These are phyloP conservation scores for Paraphoma chrysanthemicola DNA, from an alignment of 2,329 filamentous ascomycete genomes.

Conservation along the genomic window DNA sequence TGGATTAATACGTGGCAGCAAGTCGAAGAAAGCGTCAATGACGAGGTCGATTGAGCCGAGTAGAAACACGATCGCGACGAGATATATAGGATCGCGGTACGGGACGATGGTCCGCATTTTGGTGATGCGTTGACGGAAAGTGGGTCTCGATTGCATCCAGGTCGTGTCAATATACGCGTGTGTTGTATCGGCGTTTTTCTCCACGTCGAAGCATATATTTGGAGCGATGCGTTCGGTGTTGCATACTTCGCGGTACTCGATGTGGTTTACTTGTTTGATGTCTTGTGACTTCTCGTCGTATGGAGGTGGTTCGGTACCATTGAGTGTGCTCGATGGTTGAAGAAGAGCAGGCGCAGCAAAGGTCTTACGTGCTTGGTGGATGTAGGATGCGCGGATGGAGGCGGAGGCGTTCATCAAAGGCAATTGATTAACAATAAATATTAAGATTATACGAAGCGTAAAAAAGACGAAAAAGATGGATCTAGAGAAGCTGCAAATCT, in stretches of 20 bases:
- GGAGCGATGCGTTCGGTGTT: slow-evolving; percentile 18
- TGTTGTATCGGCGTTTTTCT: slow-evolving; percentile 2
- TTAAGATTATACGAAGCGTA: background rate
- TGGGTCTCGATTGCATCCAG: slow-evolving; percentile 5
- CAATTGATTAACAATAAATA: slow-evolving; percentile 11
- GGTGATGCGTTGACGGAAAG: slow-evolving; percentile 15
- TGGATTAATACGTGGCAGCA: slow-evolving; percentile 20
- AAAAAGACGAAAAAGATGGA: no score
- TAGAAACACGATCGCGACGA: slow-evolving; percentile 35
- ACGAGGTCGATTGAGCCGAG: slow-evolving; percentile 32
- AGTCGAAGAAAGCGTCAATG: slow-evolving; percentile 37
- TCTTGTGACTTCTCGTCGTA: slow-evolving; percentile 22
- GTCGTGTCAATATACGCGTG: slow-evolving; percentile 11
- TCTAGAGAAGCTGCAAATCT: no score
- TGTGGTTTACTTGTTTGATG: slow-evolving; percentile 26
- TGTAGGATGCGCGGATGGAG: slow-evolving; percentile 34
- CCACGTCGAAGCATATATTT: slow-evolving; percentile 5
- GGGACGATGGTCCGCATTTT: slow-evolving; percentile 32
- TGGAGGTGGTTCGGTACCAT: slow-evolving; percentile 19
- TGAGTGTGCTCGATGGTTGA: background rate
- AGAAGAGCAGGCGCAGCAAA: slow-evolving; percentile 12
- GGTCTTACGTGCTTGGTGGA: slow-evolving; percentile 30
- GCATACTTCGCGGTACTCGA: slow-evolving; percentile 30
- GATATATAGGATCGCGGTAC: slow-evolving; percentile 35
- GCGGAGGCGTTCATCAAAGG: slow-evolving; percentile 38